Base-by-base conservation (phyloP, 2,329 filamentous ascomycete genomes). In the Xylariaceae sp. region DNA sequence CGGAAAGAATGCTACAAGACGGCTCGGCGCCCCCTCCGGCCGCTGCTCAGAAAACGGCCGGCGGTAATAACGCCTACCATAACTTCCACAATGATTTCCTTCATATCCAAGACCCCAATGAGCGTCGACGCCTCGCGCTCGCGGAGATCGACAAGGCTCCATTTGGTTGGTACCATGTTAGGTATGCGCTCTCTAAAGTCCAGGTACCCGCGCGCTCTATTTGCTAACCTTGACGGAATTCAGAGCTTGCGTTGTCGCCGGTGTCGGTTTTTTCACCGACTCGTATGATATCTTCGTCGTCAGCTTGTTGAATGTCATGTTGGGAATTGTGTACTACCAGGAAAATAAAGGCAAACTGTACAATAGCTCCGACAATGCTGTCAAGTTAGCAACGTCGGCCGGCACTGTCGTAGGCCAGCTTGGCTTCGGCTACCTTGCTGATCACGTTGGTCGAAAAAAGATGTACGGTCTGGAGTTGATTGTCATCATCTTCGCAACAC, bases 201-300 rank as follows among this genome's bases (percentile, higher is more conserved):
- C n/a, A 18, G 39, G 3, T 6, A 23, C n/a, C 11, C 24, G 9
- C 18, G 27, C 15, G 6, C 4, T 3, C 11, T 20, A 49, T 18
- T 15, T 6, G 23, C 33, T 59, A 65, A 24, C 65, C 47, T 20
- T 27, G n/a, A n/a, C 21, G 45, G 23, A 29, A 5, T 11, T n/a
- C 15, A 70, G 89, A 33, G 87, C 89, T 53, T 82, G 89, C 48
- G 75, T 89, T 7, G 89, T 93, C 20, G 89, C 89, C 24, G 90
- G 91, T 64, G 87, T 93, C 57, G 91, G 90, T 63, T 94, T 95
- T 83, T 94, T 94, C 74, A 93, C 90, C 13, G 91, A 93, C 69
- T 88, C 88, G 32, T 93, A 92, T 73, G 86, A 89, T 67, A 90
- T 92, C 75, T 94, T 94, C 72, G 85, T 87, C 67, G 87, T 88